These are phyloP conservation scores for Phialophora verrucosa DNA, from an alignment of 2,329 filamentous ascomycete genomes.

Conservation along the genomic window DNA sequence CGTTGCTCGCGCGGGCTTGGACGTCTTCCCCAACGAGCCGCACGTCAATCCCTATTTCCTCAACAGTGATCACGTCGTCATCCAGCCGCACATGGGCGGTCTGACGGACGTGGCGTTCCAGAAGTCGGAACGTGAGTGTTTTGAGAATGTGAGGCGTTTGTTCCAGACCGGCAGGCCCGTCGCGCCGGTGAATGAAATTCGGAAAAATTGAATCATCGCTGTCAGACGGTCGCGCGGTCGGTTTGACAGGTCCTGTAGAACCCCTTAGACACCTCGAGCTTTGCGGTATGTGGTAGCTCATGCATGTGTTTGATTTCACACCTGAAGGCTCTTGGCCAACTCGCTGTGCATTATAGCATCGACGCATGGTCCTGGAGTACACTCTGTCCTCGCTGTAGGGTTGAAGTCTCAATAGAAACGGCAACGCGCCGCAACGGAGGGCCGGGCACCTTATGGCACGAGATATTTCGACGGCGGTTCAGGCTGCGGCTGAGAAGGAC, in stretches of 20 bases:
- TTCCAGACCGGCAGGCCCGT: slow-evolving; percentile 49
- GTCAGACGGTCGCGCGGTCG: background rate
- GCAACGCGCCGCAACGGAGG: too few relatives aligned
- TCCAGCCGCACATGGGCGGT: slow-evolving; percentile 55
- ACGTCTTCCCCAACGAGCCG: slow-evolving; percentile 57
- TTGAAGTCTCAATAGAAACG: too few relatives aligned
- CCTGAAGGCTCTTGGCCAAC: too few relatives aligned
- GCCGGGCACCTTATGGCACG: too few relatives aligned
- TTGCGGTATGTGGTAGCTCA: too few relatives aligned
- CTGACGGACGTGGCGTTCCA: slow-evolving; percentile 53
- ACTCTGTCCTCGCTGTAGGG: too few relatives aligned
- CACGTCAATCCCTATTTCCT: slow-evolving; percentile 50
- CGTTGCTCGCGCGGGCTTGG: slow-evolving; percentile 55
- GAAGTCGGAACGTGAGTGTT: slow-evolving; percentile 53
- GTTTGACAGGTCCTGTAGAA: too few relatives aligned
- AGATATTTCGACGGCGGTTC: too few relatives aligned
- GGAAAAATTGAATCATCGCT: background rate
- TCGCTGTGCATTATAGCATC: too few relatives aligned
- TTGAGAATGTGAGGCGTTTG: slow-evolving; percentile 54
- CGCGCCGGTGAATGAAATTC: slow-evolving; percentile 46
- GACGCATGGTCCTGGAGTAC: too few relatives aligned
- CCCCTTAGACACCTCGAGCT: background rate
- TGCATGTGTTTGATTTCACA: too few relatives aligned
- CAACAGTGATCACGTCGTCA: slow-evolving; percentile 49
- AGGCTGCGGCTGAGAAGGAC: too few relatives aligned